These are phyloP conservation scores for Vaccinium myrtillus DNA, from an alignment of 148 eudicot genomes.

Conservation along the genomic window DNA sequence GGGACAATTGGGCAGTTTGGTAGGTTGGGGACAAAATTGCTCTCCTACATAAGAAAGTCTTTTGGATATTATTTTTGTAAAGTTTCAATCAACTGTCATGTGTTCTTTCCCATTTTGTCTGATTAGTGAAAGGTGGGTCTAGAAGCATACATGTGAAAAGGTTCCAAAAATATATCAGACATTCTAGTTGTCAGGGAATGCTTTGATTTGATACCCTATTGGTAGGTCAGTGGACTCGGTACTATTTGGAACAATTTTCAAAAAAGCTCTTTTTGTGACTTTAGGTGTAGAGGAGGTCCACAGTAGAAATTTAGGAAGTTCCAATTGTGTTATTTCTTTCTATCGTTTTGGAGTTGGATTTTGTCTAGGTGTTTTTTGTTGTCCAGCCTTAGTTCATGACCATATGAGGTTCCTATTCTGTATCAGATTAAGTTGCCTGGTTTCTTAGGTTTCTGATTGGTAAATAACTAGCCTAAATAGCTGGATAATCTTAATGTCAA, in stretches of 20 bases:
- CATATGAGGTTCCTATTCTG: not conserved
- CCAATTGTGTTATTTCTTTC: not conserved
- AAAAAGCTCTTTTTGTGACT: not conserved
- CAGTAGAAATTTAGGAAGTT: not conserved
- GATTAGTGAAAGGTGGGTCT: not conserved
- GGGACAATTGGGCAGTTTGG: not conserved
- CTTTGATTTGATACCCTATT: not conserved
- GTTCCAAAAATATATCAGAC: not conserved
- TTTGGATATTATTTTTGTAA: not conserved
- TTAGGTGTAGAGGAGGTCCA: not conserved
- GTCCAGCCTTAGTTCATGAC: not conserved
- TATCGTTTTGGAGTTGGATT: not conserved
- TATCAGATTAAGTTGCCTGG: not conserved
- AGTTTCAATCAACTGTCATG: not conserved
- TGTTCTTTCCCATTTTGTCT: not conserved
- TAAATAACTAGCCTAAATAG: not conserved
- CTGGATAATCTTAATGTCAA: not conserved
- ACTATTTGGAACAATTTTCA: not conserved
- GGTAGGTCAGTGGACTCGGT: not conserved
- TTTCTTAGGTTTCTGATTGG: not conserved
- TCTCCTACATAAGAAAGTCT: not conserved
- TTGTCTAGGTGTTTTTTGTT: not conserved
- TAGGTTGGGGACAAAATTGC: not conserved
- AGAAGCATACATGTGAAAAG: not conserved
- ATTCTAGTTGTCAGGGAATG: not conserved